Evolutionary conservation across 495 filamentous ascomycete species (phyloP).

Genomic region (Penicillium verhagenii): DNA sequence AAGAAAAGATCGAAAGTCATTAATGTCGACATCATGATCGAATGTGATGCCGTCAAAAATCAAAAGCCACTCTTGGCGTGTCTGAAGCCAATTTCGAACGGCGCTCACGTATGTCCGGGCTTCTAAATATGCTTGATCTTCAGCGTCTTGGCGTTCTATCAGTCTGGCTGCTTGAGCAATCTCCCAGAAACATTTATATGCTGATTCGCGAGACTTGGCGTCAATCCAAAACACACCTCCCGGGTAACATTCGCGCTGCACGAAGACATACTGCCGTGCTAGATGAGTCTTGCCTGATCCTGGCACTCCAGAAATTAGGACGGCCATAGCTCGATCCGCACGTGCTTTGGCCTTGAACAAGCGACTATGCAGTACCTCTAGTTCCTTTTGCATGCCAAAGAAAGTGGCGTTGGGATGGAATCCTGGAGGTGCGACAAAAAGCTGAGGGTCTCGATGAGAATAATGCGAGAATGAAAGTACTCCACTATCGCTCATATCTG

Average conservation of each 20-base stretch:
- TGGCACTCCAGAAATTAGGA: constrained; percentile 70
- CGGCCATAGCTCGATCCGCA: constrained; percentile 61
- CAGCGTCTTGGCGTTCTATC: constrained; percentile 38
- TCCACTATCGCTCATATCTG: constrained; percentile 23
- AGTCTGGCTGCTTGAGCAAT: constrained; percentile 67
- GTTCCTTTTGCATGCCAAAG: constrained; percentile 69
- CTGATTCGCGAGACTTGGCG: constrained; percentile 61
- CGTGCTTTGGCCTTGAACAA: constrained; percentile 63
- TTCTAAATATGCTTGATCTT: constrained; percentile 39
- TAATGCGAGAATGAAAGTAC: constrained; percentile 22
- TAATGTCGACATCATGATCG: constrained; percentile 55
- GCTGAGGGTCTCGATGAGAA: constrained; percentile 18
- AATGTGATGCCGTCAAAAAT: constrained; percentile 75
- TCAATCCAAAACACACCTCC: constrained; percentile 82
- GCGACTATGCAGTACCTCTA: constrained; percentile 65
- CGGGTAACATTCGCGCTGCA: constrained; percentile 61
- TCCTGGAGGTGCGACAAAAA: constrained; percentile 69
- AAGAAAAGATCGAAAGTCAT: constrained; percentile 62
- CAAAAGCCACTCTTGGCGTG: constrained; percentile 69
- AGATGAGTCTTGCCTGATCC: constrained; percentile 80
- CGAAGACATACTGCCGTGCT: constrained; percentile 77
- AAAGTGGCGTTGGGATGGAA: constrained; percentile 79
- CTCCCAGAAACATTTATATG: constrained; percentile 69
- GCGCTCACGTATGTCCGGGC: constrained; percentile 54
- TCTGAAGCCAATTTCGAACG: constrained; percentile 70